Evolutionary conservation across 1,139 yeast species (phyloP), one percentile per base, ranked within the genome.

Genomic region (Suhomyces atakaporum): DNA sequence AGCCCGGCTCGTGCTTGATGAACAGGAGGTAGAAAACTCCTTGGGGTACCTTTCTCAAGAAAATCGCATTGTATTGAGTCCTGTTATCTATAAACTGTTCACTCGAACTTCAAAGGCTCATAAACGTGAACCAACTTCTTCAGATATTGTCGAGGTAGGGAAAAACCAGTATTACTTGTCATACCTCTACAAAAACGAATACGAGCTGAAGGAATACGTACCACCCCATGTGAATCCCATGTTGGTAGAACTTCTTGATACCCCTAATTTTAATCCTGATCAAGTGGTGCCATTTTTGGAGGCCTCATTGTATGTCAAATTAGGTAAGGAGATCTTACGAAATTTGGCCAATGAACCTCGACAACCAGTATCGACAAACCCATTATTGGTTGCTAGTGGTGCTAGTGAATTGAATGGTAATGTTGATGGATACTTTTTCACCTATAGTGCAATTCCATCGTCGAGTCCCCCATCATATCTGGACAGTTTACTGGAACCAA

Each of bases 261-360:
- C 90, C 0, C 88, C 89, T 0, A 78, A 83, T 2, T 82, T 79
- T 53, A 75, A 79, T 33, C 76, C 83, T 2, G 76, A 74, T 31
- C 77, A 75, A 50, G 74, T 80, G 20, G 84, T 84, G 6, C 94
- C 94, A 1, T 84, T 84, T 48, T 57, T 84, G 24, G 92, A 84
- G 49, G 81, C 82, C 3, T 81, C 89, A 1, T 49, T 84, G 13
- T 81, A 82, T 51, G 66, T 80, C 26, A 72, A 79, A 43, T 54
- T 84, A 28, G 84, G 81, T 31, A 74, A 71, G 36, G 80, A 78
- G 25, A 70, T 79, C 10, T 58, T 84, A 25, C 71, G 70, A 32
- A 82, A 83, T 34, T 62, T 84, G 31, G 85, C 86, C 5, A 73
- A 79, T 46, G 85, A 78, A 44, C 87, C 88, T 2, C 58, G 87